These are phyloP conservation scores for Xylaria grammica DNA, from an alignment of 495 filamentous ascomycete species.

Conservation along the genomic window DNA sequence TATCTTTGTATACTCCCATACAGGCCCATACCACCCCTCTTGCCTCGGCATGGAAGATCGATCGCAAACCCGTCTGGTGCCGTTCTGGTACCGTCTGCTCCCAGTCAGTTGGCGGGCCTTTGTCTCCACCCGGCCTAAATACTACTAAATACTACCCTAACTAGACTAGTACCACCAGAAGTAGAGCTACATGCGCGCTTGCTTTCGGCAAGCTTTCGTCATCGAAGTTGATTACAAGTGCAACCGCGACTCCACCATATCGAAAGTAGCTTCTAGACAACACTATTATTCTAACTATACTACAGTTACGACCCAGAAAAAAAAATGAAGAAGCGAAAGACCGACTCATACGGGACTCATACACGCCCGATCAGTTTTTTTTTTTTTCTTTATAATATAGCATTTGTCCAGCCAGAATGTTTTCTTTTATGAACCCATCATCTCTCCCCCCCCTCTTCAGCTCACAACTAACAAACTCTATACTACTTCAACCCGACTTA, in stretches of 20 bases:
- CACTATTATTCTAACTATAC: too few relatives aligned
- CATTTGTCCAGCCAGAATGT: slow-evolving; percentile 3
- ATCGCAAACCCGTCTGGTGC: neutral
- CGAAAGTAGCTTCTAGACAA: neutral
- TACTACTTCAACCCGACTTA: neutral
- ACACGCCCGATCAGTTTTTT: neutral
- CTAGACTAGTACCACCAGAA: too few relatives aligned
- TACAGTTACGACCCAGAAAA: neutral
- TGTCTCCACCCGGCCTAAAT: neutral
- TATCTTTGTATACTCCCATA: too few relatives aligned
- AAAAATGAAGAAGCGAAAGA: slow-evolving; percentile 16
- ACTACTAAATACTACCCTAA: too few relatives aligned
- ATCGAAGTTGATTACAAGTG: neutral
- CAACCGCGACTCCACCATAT: neutral
- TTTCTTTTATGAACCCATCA: slow-evolving; percentile 10
- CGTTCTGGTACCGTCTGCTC: too few relatives aligned
- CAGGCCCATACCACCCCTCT: neutral
- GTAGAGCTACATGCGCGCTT: neutral
- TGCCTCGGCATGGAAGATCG: slow-evolving; percentile 1
- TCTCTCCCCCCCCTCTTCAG: neutral
- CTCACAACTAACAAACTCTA: slow-evolving; percentile 4
- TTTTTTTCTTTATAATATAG: neutral
- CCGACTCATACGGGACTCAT: neutral
- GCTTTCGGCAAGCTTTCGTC: slow-evolving; percentile 7
- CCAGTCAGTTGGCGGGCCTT: neutral